A percentile compares a stretch with the other conserved stretches of the same genome.
Evolutionary conservation across 2,329 filamentous ascomycete species (phyloP).

Genomic region (Rachicladosporium sp.): DNA sequence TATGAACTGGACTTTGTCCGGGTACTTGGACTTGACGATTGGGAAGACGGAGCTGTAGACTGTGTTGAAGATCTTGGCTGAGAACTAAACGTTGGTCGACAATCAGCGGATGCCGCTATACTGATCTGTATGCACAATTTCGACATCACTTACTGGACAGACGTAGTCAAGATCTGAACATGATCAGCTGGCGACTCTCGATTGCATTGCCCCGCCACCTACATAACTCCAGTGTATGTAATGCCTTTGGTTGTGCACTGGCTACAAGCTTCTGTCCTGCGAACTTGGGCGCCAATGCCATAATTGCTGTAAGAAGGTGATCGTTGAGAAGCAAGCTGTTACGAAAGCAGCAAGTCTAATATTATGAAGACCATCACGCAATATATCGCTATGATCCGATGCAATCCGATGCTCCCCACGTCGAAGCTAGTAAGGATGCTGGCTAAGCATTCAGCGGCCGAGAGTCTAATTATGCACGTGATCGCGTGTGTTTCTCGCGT

Average conservation of each 20-base stretch:
- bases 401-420: no score
- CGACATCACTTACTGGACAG: conserved; percentile 49
- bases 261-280: conserved; percentile 57
- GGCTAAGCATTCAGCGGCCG: not conserved
- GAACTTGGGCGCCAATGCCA: conserved; percentile 70
- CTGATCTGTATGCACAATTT: no score
- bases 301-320: conserved; percentile 22
- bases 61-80: conserved; percentile 63
- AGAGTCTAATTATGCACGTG: not conserved
- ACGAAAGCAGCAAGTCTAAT: no score
- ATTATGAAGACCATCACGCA: no score
- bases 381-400: not conserved
- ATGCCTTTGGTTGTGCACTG: conserved; percentile 26
- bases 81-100: conserved; percentile 33
- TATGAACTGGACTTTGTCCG: conserved; percentile 55
- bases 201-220: conserved; percentile 9
- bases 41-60: conserved; percentile 56
- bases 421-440: not conserved
- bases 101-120: not conserved
- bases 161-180: conserved; percentile 68
- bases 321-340: no score
- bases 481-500: no score
- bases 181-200: no score
- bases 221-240: conserved; percentile 45
- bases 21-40: conserved; percentile 48